Conservation (phyloP, 2,329 filamentous ascomycete species). For the Claviceps purpurea region DNA sequence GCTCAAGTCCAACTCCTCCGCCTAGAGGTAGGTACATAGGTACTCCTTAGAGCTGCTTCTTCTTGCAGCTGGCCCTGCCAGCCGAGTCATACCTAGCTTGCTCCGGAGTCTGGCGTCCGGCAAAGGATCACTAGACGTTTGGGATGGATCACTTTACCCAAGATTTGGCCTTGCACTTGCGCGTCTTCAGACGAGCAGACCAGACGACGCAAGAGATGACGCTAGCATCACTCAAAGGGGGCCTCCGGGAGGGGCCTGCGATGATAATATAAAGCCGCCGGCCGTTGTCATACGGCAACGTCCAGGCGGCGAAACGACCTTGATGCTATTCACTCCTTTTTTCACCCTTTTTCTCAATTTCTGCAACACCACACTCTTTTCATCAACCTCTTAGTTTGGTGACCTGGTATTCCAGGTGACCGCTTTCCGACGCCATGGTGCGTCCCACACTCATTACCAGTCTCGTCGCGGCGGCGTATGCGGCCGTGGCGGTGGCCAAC, state of each 20-base stretch:
- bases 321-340: not conserved
- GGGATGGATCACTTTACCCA: not conserved
- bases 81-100: not conserved
- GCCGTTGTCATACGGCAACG: not conserved
- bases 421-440: constrained; percentile 3
- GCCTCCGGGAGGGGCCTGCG: not conserved
- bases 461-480: constrained; percentile 12
- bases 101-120: not conserved
- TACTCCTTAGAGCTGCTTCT: too few species aligned
- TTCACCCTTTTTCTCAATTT: not conserved
- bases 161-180: not conserved
- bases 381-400: not conserved
- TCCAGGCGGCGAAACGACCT: not conserved
- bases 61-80: not conserved
- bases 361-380: not conserved
- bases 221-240: not conserved
- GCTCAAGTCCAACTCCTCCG: too few species aligned
- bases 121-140: not conserved
- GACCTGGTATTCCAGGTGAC: not conserved
- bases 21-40: too few species aligned
- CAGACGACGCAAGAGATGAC: not conserved
- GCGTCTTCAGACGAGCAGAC: not conserved
- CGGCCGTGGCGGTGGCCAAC: constrained; percentile 16
- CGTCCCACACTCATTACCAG: constrained; percentile 6
- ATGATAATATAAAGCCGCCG: not conserved